Evolutionary conservation across 2,329 filamentous ascomycete species (phyloP), one percentile per base, ranked within the genome.

Genomic region (Pseudocercospora macadamiae): DNA sequence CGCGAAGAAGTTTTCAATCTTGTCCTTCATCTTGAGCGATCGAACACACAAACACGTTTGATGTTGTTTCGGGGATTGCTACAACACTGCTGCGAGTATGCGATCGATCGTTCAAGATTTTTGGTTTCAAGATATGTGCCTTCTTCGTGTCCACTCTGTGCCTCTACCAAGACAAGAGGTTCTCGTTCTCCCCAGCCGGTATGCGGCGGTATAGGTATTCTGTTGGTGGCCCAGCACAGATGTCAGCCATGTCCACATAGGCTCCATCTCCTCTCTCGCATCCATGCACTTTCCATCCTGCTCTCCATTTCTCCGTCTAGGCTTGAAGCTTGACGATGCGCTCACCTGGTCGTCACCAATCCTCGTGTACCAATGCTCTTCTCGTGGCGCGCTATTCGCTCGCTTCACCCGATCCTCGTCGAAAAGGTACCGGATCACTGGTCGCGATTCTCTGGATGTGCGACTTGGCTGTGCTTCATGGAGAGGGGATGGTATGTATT

Each of bases 1-100:
- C 36, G 55, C 59, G 34, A 64, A 66, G 57, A 64, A 60, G 60
- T 60, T 58, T 45, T 57, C 57, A 42, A 47, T 44, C 55, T 57
- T 55, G 58, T 45, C 55, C 26, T 60, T 51, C 61, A 64, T 66
- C 55, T 62, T 63, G 61, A 60, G 47, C 39, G 42, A 39, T 47
- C 23, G 42, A 12, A 26, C 21, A 28, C 26, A 25, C 45, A 57
- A 19, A 57, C 34, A n/a, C 14, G n/a, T 10, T 21, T 14, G 28
- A 37, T 28, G 19, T 14, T 2, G 14, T 32, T 26, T 34, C n/a
- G n/a, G n/a, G n/a, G n/a, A n/a, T n/a, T n/a, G n/a, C n/a, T n/a
- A n/a, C n/a, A n/a, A n/a, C n/a, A n/a, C n/a, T n/a, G n/a, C n/a
- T 30, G 25, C 9, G 12, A 42, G n/a, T 34, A 21, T 34, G 21